Evolutionary conservation across 2,329 filamentous ascomycete genomes (phyloP).

Genomic region (Phoma herbarum): DNA sequence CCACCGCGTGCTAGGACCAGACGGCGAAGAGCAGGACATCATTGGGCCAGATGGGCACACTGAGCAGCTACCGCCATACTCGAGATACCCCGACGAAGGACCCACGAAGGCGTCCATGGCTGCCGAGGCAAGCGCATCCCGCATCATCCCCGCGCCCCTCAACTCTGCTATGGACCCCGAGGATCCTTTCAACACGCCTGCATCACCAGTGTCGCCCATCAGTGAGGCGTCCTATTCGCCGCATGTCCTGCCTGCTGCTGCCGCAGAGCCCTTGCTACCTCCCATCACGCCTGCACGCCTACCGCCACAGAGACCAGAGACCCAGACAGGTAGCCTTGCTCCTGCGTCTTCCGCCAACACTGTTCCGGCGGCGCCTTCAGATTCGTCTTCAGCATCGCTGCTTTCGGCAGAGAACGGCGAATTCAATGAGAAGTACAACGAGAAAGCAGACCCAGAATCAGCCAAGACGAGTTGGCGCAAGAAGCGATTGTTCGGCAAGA

Average conservation of each 20-base stretch:
- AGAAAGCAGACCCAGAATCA: conserved; percentile 28
- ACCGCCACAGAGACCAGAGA: conserved; percentile 44
- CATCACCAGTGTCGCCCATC: conserved; percentile 36
- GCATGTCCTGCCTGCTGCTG: conserved; percentile 28
- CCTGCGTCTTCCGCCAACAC: conserved; percentile 24
- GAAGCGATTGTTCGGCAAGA: conserved; percentile 57
- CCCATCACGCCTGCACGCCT: conserved; percentile 40
- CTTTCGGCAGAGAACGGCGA: conserved; percentile 33
- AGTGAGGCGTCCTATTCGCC: conserved; percentile 32
- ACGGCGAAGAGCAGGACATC: conserved; percentile 87
- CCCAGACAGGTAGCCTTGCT: conserved; percentile 40
- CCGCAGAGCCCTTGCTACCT: conserved; percentile 34
- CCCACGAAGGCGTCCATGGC: conserved; percentile 63
- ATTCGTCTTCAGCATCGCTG: conserved; percentile 42
- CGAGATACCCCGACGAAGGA: conserved; percentile 83
- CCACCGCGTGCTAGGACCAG: conserved; percentile 75
- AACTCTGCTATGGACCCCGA: conserved; percentile 33
- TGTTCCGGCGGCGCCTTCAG: conserved; percentile 38
- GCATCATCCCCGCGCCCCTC: conserved; percentile 32
- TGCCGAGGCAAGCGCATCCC: conserved; percentile 46
- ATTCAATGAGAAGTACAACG: conserved; percentile 29
- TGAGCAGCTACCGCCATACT: conserved; percentile 91
- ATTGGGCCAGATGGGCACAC: conserved; percentile 88
- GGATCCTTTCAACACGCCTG: conserved; percentile 34
- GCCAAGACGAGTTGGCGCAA: conserved; percentile 46